Conservation (phyloP, 805 yeast genomes). For the Ogataea degrootiae region DNA sequence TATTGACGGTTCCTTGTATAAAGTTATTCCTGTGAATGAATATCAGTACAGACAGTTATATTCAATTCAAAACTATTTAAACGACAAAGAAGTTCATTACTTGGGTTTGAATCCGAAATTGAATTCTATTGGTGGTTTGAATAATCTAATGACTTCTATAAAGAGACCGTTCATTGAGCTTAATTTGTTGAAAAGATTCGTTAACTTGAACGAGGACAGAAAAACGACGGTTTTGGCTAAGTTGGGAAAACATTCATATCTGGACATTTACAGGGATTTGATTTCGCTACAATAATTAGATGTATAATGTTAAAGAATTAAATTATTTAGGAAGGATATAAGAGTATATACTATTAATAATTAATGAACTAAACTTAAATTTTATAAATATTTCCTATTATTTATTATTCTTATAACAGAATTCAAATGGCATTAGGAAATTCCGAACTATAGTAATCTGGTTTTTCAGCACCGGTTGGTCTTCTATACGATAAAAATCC, state of each 20-base stretch:
- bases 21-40: slow-evolving; percentile 72
- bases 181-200: slow-evolving; percentile 49
- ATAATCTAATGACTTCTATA: slow-evolving; percentile 33
- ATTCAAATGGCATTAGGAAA: background rate
- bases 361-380: background rate
- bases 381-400: background rate
- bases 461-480: slow-evolving; percentile 35
- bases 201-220: slow-evolving; percentile 52
- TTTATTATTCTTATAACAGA: background rate
- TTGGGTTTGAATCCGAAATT: slow-evolving; percentile 80
- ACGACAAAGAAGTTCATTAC: slow-evolving; percentile 66
- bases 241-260: slow-evolving; percentile 51
- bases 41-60: slow-evolving; percentile 73
- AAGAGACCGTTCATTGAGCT: slow-evolving; percentile 64
- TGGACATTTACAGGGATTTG: slow-evolving; percentile 66
- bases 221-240: slow-evolving; percentile 50
- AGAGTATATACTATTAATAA: background rate
- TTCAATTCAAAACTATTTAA: slow-evolving; percentile 80
- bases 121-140: slow-evolving; percentile 46
- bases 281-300: slow-evolving; percentile 23
- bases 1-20: slow-evolving; percentile 73
- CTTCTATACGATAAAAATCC: slow-evolving; percentile 35
- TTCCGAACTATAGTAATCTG: background rate
- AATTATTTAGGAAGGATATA: background rate
- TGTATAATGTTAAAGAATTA: background rate